Conservation (phyloP, 2,329 filamentous ascomycete genomes). For the Alternaria hordeiaustralica region DNA sequence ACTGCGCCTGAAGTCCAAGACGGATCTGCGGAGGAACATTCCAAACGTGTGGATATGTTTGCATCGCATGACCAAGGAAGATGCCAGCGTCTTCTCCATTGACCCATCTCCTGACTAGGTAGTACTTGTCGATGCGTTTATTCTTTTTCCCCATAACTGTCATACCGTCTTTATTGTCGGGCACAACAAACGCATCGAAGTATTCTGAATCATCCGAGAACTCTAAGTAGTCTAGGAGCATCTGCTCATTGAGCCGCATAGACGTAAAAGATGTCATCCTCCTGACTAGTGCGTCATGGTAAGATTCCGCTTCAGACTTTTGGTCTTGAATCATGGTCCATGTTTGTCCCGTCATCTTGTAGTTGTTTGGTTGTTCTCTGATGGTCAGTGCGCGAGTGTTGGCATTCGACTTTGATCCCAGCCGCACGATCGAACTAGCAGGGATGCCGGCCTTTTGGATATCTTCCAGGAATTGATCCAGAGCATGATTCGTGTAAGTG, state of each 20-base stretch:
- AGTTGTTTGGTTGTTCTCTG: conserved; percentile 47
- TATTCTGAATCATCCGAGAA: conserved; percentile 62
- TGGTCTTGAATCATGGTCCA: conserved; percentile 54
- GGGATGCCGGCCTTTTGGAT: conserved; percentile 66
- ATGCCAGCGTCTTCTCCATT: conserved; percentile 55
- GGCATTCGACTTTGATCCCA: conserved; percentile 65
- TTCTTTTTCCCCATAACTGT: conserved; percentile 54
- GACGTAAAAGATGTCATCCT: conserved; percentile 20
- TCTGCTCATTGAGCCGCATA: conserved; percentile 8
- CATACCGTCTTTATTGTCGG: conserved; percentile 56
- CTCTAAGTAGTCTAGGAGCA: conserved; percentile 57
- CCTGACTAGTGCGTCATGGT: conserved; percentile 22
- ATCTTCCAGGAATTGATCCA: conserved; percentile 64
- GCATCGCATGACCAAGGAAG: conserved; percentile 43
- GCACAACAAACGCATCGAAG: conserved; percentile 64
- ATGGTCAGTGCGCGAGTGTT: conserved; percentile 59
- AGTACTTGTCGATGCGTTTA: conserved; percentile 52
- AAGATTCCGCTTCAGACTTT: conserved; percentile 48
- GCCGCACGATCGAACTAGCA: conserved; percentile 60
- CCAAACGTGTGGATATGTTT: conserved; percentile 58
- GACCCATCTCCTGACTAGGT: conserved; percentile 64
- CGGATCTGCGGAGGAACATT: conserved; percentile 52
- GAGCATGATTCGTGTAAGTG: conserved; percentile 68
- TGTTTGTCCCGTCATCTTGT: conserved; percentile 39
- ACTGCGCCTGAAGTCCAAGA: conserved; percentile 31